Percentiles rank a stretch among this genome's conserved stretches.
These are phyloP conservation scores for Hibiscus trionum DNA, from an alignment of 345 rosid species.

Conservation along the genomic window DNA sequence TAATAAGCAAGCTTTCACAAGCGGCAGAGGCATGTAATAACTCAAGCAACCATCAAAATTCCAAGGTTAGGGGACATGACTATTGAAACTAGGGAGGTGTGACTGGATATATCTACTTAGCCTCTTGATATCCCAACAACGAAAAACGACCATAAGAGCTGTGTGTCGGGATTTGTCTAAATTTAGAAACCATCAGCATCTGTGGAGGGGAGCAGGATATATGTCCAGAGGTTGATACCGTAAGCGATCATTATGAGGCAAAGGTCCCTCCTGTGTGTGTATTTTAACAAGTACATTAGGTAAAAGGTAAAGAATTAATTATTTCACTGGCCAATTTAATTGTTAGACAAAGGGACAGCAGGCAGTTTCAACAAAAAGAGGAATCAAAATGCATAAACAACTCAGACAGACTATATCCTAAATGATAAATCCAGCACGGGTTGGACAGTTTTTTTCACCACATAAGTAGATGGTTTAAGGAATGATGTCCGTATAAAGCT, in stretches of 20 bases:
- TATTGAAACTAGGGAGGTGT: not conserved
- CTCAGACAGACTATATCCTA: too few species aligned
- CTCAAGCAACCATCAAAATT: too few species aligned
- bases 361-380: too few species aligned
- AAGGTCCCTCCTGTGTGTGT: constrained; percentile 58
- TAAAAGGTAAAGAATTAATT: not conserved
- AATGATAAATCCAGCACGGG: too few species aligned
- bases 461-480: too few species aligned
- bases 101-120: not conserved
- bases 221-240: constrained; percentile 68
- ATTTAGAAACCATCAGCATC: constrained; percentile 26
- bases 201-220: constrained; percentile 75
- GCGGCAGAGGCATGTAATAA: not conserved
- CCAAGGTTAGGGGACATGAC: not conserved
- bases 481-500: too few species aligned
- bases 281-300: constrained; percentile 9
- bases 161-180: not conserved
- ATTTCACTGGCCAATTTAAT: not conserved
- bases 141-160: not conserved
- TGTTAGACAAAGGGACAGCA: not conserved
- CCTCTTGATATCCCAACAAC: not conserved
- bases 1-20: not conserved
- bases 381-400: too few species aligned
- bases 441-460: too few species aligned
- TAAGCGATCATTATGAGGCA: constrained; percentile 56